phyloP scores from a whole-genome alignment of 225 moss, liverwort and hornwort genomes.

The Lunularia cruciata region DNA sequence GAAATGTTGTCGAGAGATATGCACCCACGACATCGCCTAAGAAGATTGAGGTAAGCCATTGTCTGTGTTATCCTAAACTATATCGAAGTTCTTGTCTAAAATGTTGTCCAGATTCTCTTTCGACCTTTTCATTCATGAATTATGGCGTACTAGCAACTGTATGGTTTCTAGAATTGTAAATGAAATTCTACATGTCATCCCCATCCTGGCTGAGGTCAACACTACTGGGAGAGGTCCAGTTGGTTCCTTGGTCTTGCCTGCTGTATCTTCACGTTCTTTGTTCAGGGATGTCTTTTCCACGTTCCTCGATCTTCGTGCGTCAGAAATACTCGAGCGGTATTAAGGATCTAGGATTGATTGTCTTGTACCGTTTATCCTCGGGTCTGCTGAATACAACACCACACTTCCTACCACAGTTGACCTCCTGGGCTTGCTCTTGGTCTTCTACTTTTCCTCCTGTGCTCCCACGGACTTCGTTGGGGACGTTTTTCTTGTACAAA shows the following conservation, averaged over 20 bases:
- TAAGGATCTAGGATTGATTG: not conserved
- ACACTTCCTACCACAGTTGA: not conserved
- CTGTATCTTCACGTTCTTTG: too few relatives aligned
- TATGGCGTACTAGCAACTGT: too few relatives aligned
- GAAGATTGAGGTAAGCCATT: constrained; percentile 61
- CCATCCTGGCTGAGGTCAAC: too few relatives aligned
- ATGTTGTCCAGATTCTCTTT: not conserved
- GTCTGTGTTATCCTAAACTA: not conserved
- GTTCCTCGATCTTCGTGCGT: not conserved
- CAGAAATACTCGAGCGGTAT: not conserved
- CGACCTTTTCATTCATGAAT: not conserved
- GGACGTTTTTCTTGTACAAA: not conserved
- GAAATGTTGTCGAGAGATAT: constrained; percentile 84
- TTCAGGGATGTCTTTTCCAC: too few relatives aligned
- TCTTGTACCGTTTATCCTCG: not conserved
- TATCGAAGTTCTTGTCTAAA: not conserved
- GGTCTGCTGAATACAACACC: not conserved
- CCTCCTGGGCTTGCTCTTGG: not conserved
- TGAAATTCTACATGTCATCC: too few relatives aligned
- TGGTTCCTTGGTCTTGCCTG: too few relatives aligned
- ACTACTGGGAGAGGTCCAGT: too few relatives aligned
- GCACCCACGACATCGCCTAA: constrained; percentile 87
- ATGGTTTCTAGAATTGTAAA: too few relatives aligned
- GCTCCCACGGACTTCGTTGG: too few relatives aligned
- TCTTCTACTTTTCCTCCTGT: not conserved